Percentiles rank a stretch among this genome's conserved stretches.
These are phyloP conservation scores for Camellia granthamiana DNA, from an alignment of 148 eudicot genomes.

Conservation along the genomic window DNA sequence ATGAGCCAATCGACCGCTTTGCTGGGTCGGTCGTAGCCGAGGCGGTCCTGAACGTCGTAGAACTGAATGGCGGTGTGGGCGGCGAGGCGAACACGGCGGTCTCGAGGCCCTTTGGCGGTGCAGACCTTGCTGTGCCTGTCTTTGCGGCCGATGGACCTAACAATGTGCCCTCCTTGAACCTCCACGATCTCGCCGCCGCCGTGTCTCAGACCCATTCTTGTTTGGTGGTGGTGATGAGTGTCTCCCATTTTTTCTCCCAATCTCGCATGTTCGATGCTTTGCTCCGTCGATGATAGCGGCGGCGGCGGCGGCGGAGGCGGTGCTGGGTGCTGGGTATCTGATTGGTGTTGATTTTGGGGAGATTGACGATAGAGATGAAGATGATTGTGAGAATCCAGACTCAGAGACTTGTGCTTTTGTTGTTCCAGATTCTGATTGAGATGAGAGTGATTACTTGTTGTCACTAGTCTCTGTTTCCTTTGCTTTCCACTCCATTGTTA, in stretches of 20 bases:
- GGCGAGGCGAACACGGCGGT: conserved; percentile 73
- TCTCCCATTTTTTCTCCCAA: conserved; percentile 48
- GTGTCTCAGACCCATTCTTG: conserved; percentile 40
- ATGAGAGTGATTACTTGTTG: not conserved
- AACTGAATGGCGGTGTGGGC: conserved; percentile 90
- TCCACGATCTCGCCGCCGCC: conserved; percentile 74
- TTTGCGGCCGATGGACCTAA: conserved; percentile 71
- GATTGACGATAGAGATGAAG: conserved; percentile 23
- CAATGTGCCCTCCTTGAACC: conserved; percentile 91
- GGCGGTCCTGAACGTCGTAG: conserved; percentile 81
- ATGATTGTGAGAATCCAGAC: conserved; percentile 57
- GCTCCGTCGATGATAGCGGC: conserved; percentile 16
- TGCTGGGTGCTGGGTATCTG: not conserved
- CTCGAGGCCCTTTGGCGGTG: conserved; percentile 83
- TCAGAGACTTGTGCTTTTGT: conserved; percentile 44
- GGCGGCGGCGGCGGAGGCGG: conserved; percentile 18
- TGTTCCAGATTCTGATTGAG: conserved; percentile 50
- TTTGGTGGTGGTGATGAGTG: conserved; percentile 17
- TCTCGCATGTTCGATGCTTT: conserved; percentile 35
- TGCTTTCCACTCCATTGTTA: conserved; percentile 14
- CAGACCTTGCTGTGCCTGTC: conserved; percentile 90
- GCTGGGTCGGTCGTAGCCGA: conserved; percentile 82
- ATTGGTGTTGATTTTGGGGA: conserved; percentile 10
- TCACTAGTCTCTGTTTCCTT: conserved; percentile 3
- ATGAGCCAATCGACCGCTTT: conserved; percentile 96